phyloP scores from a whole-genome alignment of 495 filamentous ascomycete species.

The Aspergillus cavernicola region DNA sequence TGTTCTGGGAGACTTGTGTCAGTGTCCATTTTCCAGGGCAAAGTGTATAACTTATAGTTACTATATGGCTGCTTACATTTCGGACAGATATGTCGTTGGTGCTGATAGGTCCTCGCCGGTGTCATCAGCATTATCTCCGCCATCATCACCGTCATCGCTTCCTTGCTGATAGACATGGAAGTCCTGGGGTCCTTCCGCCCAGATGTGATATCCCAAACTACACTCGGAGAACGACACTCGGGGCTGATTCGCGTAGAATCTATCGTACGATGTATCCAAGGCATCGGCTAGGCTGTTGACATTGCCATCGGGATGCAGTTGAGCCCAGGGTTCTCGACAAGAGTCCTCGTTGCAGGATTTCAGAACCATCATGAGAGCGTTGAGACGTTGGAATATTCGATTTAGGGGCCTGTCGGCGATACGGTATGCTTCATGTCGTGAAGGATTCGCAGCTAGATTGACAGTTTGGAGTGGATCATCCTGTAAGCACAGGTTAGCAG shows the following conservation, averaged over 20 bases:
- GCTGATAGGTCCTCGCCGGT: neutral
- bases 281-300: conserved; percentile 34
- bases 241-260: conserved; percentile 53
- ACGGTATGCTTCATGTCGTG: conserved; percentile 17
- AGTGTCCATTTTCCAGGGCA: neutral
- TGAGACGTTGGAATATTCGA: conserved; percentile 47
- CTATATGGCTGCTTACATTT: neutral
- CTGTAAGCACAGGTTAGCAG: conserved; percentile 16
- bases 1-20: neutral
- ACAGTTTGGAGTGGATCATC: conserved; percentile 54
- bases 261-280: conserved; percentile 48
- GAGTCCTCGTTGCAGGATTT: conserved; percentile 54
- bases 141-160: neutral
- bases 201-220: conserved; percentile 56
- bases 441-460: conserved; percentile 39
- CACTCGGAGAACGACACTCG: conserved; percentile 55
- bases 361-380: conserved; percentile 56
- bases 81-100: neutral
- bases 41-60: neutral
- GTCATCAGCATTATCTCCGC: neutral
- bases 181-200: conserved; percentile 55
- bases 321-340: conserved; percentile 52
- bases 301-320: conserved; percentile 50
- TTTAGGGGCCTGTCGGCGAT: conserved; percentile 24
- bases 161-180: conserved; percentile 19